Conservation (phyloP, 1,139 yeast species). For the Casaregolazyma lundiana region DNA sequence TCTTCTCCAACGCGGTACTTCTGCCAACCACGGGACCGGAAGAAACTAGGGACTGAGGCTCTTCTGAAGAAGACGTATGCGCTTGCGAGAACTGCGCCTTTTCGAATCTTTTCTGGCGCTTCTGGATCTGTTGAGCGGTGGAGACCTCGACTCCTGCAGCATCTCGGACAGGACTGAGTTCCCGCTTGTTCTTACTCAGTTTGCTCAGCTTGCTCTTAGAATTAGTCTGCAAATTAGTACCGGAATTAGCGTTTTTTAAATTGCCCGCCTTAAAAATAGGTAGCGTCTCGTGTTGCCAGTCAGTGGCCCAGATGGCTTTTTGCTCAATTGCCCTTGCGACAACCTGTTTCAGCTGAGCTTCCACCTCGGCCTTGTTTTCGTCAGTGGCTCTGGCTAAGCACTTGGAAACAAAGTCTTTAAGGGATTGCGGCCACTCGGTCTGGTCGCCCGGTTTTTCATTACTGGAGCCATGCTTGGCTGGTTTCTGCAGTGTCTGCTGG, state of each 20-base stretch:
- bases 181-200: background rate
- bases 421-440: slow-evolving; percentile 44
- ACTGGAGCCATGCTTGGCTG: background rate
- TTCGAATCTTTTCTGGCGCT: slow-evolving; percentile 52
- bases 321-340: slow-evolving; percentile 48
- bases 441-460: background rate
- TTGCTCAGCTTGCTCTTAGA: too few relatives aligned
- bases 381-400: slow-evolving; percentile 41
- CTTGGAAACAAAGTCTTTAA: slow-evolving; percentile 44
- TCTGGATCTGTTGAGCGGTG: slow-evolving; percentile 13
- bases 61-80: background rate
- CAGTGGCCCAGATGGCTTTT: slow-evolving; percentile 47
- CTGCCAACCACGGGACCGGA: slow-evolving; percentile 54
- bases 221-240: too few relatives aligned
- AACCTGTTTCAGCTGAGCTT: slow-evolving; percentile 44
- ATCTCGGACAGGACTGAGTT: background rate
- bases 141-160: slow-evolving; percentile 8
- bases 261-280: slow-evolving; percentile 43
- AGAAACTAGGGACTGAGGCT: background rate
- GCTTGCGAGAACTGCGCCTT: background rate
- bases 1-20: slow-evolving; percentile 63
- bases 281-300: slow-evolving; percentile 55
- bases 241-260: too few relatives aligned
- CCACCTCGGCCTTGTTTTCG: slow-evolving; percentile 35
- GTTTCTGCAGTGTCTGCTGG: background rate